These are phyloP conservation scores for Claviceps monticola DNA, from an alignment of 2,329 filamentous ascomycete species.

Conservation along the genomic window DNA sequence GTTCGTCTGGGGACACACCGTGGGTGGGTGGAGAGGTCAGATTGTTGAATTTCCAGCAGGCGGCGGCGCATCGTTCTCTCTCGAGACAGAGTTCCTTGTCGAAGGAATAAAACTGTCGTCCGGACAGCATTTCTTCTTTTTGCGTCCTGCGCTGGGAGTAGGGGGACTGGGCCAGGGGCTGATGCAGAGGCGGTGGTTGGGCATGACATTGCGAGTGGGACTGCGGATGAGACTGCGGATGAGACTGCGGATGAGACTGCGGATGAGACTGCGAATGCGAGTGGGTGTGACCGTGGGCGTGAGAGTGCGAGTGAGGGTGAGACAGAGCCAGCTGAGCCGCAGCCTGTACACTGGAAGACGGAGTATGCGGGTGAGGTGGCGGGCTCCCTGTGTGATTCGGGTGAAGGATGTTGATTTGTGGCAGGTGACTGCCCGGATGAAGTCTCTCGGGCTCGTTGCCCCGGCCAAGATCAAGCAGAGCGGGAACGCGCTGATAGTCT, in stretches of 20 bases:
- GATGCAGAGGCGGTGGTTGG: conserved; percentile 29
- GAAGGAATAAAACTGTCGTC: conserved; percentile 66
- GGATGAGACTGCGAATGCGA: conserved; percentile 36
- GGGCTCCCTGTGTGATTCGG: conserved; percentile 36
- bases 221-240: conserved; percentile 39
- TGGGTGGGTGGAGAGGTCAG: conserved; percentile 56
- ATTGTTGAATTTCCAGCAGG: conserved; percentile 78
- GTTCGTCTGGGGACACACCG: conserved; percentile 55
- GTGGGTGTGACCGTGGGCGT: conserved; percentile 37
- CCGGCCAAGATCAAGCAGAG: conserved; percentile 43
- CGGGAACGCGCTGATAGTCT: conserved; percentile 47
- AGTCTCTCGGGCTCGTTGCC: conserved; percentile 38
- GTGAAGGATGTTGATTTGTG: conserved; percentile 44
- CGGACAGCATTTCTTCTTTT: conserved; percentile 80
- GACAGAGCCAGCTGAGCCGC: conserved; percentile 47
- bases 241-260: conserved; percentile 32
- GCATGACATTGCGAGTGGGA: conserved; percentile 37
- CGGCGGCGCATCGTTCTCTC: conserved; percentile 69
- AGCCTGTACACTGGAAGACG: conserved; percentile 30
- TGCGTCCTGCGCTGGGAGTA: conserved; percentile 44
- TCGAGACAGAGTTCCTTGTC: conserved; percentile 67
- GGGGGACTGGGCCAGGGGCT: conserved; percentile 9
- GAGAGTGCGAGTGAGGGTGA: conserved; percentile 33
- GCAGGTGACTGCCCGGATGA: conserved; percentile 36
- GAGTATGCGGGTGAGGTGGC: conserved; percentile 23